A percentile compares a stretch with the other conserved stretches of the same genome.
Evolutionary conservation across 306 rosid genomes (phyloP).

Genomic region (Cicer chorassanicum): DNA sequence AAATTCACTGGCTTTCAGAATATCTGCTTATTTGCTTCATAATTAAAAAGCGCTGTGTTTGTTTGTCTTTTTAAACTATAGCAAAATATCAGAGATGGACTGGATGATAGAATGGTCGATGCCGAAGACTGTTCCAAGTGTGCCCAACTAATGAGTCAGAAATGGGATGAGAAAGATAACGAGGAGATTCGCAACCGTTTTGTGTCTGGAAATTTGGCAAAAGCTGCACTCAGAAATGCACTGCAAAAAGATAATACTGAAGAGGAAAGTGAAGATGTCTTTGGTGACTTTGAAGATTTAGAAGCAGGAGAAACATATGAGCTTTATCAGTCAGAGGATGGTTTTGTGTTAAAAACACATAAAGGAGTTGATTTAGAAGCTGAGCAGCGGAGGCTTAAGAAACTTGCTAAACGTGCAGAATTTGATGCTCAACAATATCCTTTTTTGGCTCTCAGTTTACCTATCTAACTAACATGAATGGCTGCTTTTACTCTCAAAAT

Average conservation of each 20-base stretch:
- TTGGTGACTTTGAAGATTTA: slow-evolving; percentile 94
- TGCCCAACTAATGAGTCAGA: slow-evolving; percentile 47
- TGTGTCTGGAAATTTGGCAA: slow-evolving; percentile 90
- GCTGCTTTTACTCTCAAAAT: slow-evolving; percentile 8
- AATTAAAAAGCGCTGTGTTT: slow-evolving; percentile 31
- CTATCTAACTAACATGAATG: neutral
- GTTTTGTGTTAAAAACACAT: slow-evolving; percentile 36
- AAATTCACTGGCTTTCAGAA: slow-evolving; percentile 1
- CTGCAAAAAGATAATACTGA: slow-evolving; percentile 45
- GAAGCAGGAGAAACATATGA: slow-evolving; percentile 74
- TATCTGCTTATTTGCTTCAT: slow-evolving; percentile 35
- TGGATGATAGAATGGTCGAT: slow-evolving; percentile 56
- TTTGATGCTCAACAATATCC: slow-evolving; percentile 95
- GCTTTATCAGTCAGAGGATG: slow-evolving; percentile 44
- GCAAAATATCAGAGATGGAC: slow-evolving; percentile 55
- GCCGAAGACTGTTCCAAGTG: slow-evolving; percentile 84
- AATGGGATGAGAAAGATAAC: slow-evolving; percentile 60
- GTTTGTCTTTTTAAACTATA: slow-evolving; percentile 34
- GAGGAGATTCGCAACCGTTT: slow-evolving; percentile 74
- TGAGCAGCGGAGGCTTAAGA: slow-evolving; percentile 75
- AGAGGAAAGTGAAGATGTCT: slow-evolving; percentile 58
- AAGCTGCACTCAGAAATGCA: slow-evolving; percentile 76
- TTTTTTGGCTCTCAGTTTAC: slow-evolving; percentile 42
- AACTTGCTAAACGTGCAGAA: slow-evolving; percentile 84
- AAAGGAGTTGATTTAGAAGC: slow-evolving; percentile 59